A percentile compares a stretch with the other conserved stretches of the same genome.
phyloP scores from a whole-genome alignment of 1,139 yeast genomes.

The Scheffersomyces titani region DNA sequence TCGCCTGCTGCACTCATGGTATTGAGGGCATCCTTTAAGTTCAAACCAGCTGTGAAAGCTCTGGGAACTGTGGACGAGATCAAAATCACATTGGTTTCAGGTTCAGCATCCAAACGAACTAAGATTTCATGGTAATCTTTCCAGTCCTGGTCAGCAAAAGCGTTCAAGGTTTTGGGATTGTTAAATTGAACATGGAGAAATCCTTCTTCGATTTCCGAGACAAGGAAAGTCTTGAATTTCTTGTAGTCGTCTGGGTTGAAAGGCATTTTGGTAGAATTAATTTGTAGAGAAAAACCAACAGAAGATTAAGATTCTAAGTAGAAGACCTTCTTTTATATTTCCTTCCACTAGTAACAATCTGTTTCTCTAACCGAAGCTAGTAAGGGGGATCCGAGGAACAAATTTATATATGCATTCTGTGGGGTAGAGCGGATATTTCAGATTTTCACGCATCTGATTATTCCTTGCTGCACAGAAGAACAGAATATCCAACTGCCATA shows the following conservation, averaged over 20 bases:
- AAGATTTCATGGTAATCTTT: slow-evolving; percentile 55
- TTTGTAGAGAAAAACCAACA: background rate
- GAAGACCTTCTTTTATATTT: background rate
- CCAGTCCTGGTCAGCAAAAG: slow-evolving; percentile 58
- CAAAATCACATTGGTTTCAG: slow-evolving; percentile 50
- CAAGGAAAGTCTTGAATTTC: slow-evolving; percentile 38
- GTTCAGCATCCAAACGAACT: slow-evolving; percentile 44
- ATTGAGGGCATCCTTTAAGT: slow-evolving; percentile 44
- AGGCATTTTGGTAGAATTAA: slow-evolving; percentile 11
- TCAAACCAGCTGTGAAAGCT: slow-evolving; percentile 69
- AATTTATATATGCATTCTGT: background rate
- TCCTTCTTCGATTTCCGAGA: slow-evolving; percentile 45
- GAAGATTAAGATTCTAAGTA: background rate
- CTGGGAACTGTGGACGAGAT: slow-evolving; percentile 59
- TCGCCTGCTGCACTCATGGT: slow-evolving; percentile 11
- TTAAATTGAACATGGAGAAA: slow-evolving; percentile 64
- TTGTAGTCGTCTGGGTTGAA: slow-evolving; percentile 38
- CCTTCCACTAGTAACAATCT: background rate
- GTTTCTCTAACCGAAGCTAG: background rate
- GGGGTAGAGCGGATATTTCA: background rate
- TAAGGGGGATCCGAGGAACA: background rate
- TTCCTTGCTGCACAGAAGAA: background rate
- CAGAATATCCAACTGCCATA: too few species aligned
- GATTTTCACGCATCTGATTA: background rate
- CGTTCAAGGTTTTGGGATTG: slow-evolving; percentile 63